These are phyloP conservation scores for Suillus bovinus DNA, from an alignment of 768 basidiomycete species.

Conservation along the genomic window DNA sequence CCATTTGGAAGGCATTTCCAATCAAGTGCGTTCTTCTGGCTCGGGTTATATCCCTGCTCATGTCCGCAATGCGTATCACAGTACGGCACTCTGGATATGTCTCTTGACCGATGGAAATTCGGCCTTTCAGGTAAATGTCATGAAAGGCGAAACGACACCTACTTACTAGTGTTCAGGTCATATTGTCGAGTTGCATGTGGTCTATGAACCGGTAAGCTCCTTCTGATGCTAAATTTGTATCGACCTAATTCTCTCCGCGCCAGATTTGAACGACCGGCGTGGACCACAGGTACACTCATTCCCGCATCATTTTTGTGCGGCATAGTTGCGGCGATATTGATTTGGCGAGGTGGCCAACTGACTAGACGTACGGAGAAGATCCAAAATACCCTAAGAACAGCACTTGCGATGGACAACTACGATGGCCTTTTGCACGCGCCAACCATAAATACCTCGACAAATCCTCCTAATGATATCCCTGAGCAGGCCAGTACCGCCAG, in stretches of 20 bases:
- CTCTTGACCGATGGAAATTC: conserved; percentile 76
- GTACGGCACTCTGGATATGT: conserved; percentile 72
- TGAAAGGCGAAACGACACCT: conserved; percentile 5
- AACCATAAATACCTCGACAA: background rate
- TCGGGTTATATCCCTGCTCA: background rate
- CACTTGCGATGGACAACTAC: conserved; percentile 36
- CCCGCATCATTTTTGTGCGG: conserved; percentile 76
- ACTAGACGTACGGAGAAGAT: conserved; percentile 71
- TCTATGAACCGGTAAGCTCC: conserved; percentile 57
- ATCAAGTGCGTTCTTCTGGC: conserved; percentile 41
- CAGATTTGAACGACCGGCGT: conserved; percentile 65
- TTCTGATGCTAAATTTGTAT: conserved; percentile 3
- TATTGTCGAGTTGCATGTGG: conserved; percentile 83
- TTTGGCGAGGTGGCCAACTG: conserved; percentile 70
- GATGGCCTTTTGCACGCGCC: background rate
- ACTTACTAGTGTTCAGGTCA: conserved; percentile 38
- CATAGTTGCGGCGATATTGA: conserved; percentile 69
- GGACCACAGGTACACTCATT: conserved; percentile 70
- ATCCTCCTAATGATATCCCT: background rate
- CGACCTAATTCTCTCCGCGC: background rate
- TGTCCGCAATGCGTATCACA: conserved; percentile 25
- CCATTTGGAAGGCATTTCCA: conserved; percentile 58
- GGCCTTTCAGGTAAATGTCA: conserved; percentile 61
- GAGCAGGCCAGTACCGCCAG: background rate
- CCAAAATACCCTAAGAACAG: conserved; percentile 53